These are phyloP conservation scores for Phyllosticta capitalensis DNA, from an alignment of 2,329 filamentous ascomycete species.

Conservation along the genomic window DNA sequence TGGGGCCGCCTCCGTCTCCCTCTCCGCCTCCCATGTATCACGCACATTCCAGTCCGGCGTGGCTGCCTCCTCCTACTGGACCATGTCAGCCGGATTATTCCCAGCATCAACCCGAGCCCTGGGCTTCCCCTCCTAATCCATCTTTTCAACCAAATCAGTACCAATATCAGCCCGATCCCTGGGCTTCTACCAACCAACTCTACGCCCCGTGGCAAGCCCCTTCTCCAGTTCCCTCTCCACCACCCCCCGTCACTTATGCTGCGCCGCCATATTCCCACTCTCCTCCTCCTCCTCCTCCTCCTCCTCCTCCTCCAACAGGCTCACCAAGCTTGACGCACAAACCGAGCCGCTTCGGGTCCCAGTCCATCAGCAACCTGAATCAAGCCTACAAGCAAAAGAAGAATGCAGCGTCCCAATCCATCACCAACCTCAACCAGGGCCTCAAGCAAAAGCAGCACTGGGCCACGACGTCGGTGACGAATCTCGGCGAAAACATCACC, in stretches of 20 bases:
- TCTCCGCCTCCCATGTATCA: slow-evolving; percentile 1
- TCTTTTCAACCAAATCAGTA: too few relatives aligned
- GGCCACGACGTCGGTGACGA: slow-evolving; percentile 5
- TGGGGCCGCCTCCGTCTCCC: not conserved
- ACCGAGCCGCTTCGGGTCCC: slow-evolving; percentile 1
- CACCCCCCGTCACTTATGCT: not conserved
- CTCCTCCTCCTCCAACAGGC: slow-evolving; percentile 1
- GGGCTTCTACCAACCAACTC: not conserved
- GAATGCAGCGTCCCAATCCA: not conserved
- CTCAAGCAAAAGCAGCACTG: not conserved
- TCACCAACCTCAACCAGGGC: slow-evolving; percentile 1
- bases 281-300: too few relatives aligned
- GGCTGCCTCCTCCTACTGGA: not conserved
- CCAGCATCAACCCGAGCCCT: too few relatives aligned
- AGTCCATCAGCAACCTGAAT: slow-evolving; percentile 6
- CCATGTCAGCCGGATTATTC: not conserved
- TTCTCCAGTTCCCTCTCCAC: not conserved
- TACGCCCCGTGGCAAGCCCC: slow-evolving; percentile 1
- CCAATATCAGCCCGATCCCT: not conserved
- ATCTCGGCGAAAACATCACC: slow-evolving; percentile 1
- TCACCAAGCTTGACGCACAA: not conserved
- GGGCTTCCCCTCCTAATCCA: too few relatives aligned
- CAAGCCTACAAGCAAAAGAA: slow-evolving; percentile 5
- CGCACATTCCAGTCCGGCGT: slow-evolving; percentile 1
- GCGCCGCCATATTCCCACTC: not conserved